Evolutionary conservation across 805 yeast genomes (phyloP).

Genomic region (Metschnikowia bowlesiae): DNA sequence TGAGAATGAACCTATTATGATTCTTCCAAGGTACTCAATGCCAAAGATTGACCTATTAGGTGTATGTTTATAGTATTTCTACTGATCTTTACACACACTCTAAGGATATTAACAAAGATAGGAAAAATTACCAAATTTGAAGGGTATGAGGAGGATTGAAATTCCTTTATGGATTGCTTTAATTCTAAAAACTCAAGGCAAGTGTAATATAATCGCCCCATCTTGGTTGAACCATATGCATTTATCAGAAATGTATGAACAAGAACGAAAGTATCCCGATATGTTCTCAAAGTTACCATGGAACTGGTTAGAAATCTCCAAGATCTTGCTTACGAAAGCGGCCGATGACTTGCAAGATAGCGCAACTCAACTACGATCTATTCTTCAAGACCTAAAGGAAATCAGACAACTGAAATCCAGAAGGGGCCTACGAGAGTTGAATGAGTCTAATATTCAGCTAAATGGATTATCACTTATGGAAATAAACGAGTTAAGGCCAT

Average conservation of each 20-base stretch:
- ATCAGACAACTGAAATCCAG: slow-evolving; percentile 75
- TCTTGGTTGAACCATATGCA: slow-evolving; percentile 64
- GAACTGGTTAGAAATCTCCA: slow-evolving; percentile 84
- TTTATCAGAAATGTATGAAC: slow-evolving; percentile 56
- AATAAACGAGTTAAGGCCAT: slow-evolving; percentile 83
- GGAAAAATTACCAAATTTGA: slow-evolving; percentile 51
- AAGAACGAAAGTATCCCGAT: slow-evolving; percentile 54
- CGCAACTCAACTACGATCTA: slow-evolving; percentile 61
- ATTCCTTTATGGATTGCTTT: slow-evolving; percentile 90
- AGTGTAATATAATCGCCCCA: slow-evolving; percentile 84
- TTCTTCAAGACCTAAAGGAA: slow-evolving; percentile 81
- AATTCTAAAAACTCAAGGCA: slow-evolving; percentile 74
- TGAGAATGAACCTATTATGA: slow-evolving; percentile 68
- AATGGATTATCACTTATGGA: slow-evolving; percentile 81
- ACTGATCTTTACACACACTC: not conserved
- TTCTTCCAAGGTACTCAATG: slow-evolving; percentile 76
- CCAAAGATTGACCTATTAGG: slow-evolving; percentile 63
- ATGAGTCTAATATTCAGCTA: slow-evolving; percentile 76
- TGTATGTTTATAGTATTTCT: slow-evolving; percentile 29
- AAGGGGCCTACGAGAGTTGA: slow-evolving; percentile 71
- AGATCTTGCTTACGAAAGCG: slow-evolving; percentile 63
- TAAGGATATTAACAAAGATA: slow-evolving; percentile 21
- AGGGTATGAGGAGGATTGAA: slow-evolving; percentile 62
- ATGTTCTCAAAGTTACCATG: slow-evolving; percentile 73
- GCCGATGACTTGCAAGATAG: slow-evolving; percentile 76